A percentile compares a stretch with the other conserved stretches of the same genome.
Conservation (phyloP, 345 rosid genomes). For the Trapa incisa region DNA sequence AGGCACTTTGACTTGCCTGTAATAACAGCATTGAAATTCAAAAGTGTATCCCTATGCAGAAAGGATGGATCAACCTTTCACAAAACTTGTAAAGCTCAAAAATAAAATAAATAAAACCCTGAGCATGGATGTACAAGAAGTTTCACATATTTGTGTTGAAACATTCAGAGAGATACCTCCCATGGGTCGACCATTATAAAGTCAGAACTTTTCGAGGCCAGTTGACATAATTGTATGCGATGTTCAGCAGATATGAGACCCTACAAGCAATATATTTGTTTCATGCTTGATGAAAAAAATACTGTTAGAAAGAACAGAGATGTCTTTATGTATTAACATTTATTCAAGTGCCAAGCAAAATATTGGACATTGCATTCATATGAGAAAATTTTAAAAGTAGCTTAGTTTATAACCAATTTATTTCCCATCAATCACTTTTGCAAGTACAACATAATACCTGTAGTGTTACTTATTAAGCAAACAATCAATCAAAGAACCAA, state of each 20-base stretch:
- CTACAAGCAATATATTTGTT: conserved; percentile 19
- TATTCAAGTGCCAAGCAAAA: neutral
- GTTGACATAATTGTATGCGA: conserved; percentile 52
- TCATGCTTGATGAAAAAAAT: neutral
- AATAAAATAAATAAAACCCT: neutral
- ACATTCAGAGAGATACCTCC: conserved; percentile 41
- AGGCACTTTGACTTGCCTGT: conserved; percentile 64
- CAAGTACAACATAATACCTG: neutral
- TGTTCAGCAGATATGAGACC: conserved; percentile 66
- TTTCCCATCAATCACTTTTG: neutral
- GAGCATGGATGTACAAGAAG: neutral
- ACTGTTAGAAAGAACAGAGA: neutral
- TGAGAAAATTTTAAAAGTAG: neutral
- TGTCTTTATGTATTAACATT: neutral
- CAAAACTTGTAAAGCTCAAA: neutral
- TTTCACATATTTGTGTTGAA: neutral
- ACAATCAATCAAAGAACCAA: neutral
- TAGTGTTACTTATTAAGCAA: neutral
- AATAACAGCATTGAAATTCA: conserved; percentile 3
- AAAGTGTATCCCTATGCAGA: neutral
- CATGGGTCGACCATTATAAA: conserved; percentile 90
- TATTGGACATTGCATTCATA: neutral
- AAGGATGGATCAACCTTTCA: neutral
- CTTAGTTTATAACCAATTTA: neutral
- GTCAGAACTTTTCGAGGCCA: conserved; percentile 66